Percentiles rank a stretch among this genome's conserved stretches.
These are phyloP conservation scores for Sechiopsis laciniata DNA, from an alignment of 306 rosid genomes.

Conservation along the genomic window DNA sequence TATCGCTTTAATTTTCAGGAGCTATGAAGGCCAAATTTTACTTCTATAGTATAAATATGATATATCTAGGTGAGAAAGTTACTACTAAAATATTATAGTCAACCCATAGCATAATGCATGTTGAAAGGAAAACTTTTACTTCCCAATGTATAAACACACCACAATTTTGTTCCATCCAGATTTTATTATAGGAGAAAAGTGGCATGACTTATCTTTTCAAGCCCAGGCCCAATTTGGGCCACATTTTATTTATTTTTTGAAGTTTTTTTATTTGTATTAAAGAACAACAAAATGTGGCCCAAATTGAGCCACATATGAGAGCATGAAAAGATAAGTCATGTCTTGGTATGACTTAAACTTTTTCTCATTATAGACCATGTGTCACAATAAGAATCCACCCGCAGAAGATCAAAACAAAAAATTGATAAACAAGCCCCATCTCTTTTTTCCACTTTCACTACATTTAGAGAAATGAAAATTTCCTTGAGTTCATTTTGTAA, in stretches of 20 bases:
- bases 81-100: background rate
- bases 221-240: too few species aligned
- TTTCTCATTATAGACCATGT: too few species aligned
- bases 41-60: too few species aligned
- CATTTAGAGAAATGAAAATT: background rate
- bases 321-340: too few species aligned
- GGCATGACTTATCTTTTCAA: too few species aligned
- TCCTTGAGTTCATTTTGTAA: background rate
- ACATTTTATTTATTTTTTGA: too few species aligned
- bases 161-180: background rate
- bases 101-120: background rate
- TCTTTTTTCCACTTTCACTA: background rate
- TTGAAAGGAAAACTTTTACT: background rate
- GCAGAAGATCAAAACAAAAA: background rate
- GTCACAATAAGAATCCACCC: too few species aligned
- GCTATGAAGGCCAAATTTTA: background rate
- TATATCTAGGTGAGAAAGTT: background rate
- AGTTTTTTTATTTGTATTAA: too few species aligned
- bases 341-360: too few species aligned
- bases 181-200: too few species aligned
- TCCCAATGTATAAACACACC: background rate
- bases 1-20: background rate
- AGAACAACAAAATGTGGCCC: too few species aligned
- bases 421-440: background rate
- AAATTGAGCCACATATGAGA: too few species aligned